Base-by-base conservation (phyloP, 1,284 basidiomycete species). In the Tetrapyrgos nigripes region DNA sequence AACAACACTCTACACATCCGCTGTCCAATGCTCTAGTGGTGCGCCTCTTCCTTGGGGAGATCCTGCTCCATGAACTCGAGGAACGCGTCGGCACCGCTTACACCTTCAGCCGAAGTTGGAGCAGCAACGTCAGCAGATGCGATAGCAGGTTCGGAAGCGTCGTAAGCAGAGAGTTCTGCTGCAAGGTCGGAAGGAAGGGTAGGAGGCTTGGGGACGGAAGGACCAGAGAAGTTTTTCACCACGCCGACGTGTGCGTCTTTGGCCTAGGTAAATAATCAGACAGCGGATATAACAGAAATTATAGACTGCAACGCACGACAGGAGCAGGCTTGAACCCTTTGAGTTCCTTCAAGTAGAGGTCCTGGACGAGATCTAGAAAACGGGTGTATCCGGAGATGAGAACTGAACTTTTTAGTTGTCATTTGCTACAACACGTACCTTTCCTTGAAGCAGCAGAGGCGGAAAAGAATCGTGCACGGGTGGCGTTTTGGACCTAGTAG, bases 321-420 rank as follows among this genome's bases (percentile, higher is more conserved):
- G 82, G 75, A 26, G 83, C 74, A 44, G 85, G 75, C 83, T 95
- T 97, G 88, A 96, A 98, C 19, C 85, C 76, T 81, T 93, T 97
- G 72, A 98, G 84, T 81, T 97, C 92, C 71, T 84, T 88, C 67
- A 98, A 70, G 80, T 98, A 98, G 58, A 97, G 75, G 67, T 97
- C 94, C 85, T 97, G 93, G 59, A 98, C 83, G 69, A 97, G 81
- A 81, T 97, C 96, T 97, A 70, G 21, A 21, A 33, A 10, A 28
- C 76, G 73, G 75, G 72, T 66, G 62, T 69, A 77, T 68, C 76
- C 75, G 75, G 76, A 69, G n/a, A 75, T 75, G 45, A 50, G 50
- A 37, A 27, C 23, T 14, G 4, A 40, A 35, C n/a, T 28, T 50
- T n/a, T 27, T 23, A 19, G 17, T 26, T 37, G 44, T 23, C n/a